Evolutionary conservation across 1,139 yeast genomes (phyloP).

Genomic region (Eremothecium sinecaudum): DNA sequence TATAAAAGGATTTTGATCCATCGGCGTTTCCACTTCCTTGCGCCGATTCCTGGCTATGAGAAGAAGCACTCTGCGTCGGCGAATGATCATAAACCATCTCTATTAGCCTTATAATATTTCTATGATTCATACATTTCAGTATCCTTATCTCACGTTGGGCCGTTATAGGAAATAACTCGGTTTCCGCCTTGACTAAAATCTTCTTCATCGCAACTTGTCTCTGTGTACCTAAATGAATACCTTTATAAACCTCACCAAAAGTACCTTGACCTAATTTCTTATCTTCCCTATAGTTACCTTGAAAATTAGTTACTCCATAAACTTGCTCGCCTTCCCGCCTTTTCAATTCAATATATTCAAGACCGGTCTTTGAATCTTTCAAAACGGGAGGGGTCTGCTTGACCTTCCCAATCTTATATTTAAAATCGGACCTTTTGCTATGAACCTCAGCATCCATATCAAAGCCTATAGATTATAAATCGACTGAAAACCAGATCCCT

Average conservation of each 20-base stretch:
- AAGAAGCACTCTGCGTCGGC: slow-evolving; percentile 26
- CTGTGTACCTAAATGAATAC: slow-evolving; percentile 41
- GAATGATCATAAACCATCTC: slow-evolving; percentile 65
- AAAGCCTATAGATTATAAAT: too few relatives aligned
- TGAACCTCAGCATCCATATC: too few relatives aligned
- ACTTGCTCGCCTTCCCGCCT: slow-evolving; percentile 22
- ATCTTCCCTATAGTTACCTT: slow-evolving; percentile 42
- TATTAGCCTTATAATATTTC: slow-evolving; percentile 64
- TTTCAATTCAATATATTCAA: slow-evolving; percentile 22
- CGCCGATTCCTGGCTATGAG: slow-evolving; percentile 10
- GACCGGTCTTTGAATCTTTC: slow-evolving; percentile 22
- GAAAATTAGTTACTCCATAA: slow-evolving; percentile 28
- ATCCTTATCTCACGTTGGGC: slow-evolving; percentile 89
- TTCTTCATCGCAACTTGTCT: slow-evolving; percentile 77
- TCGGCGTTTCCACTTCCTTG: slow-evolving; percentile 20
- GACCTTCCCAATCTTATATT: slow-evolving; percentile 30
- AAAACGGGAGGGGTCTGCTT: slow-evolving; percentile 28
- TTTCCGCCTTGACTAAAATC: slow-evolving; percentile 70
- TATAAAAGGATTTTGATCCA: slow-evolving; percentile 45
- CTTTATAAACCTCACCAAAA: slow-evolving; percentile 77
- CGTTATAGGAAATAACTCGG: slow-evolving; percentile 91
- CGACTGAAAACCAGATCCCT: too few relatives aligned
- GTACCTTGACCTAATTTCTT: slow-evolving; percentile 89
- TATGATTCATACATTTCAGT: slow-evolving; percentile 58
- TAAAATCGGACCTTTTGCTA: slow-evolving; percentile 18